phyloP scores from a whole-genome alignment of 2,329 filamentous ascomycete genomes.

The Trichoderma asperellum region DNA sequence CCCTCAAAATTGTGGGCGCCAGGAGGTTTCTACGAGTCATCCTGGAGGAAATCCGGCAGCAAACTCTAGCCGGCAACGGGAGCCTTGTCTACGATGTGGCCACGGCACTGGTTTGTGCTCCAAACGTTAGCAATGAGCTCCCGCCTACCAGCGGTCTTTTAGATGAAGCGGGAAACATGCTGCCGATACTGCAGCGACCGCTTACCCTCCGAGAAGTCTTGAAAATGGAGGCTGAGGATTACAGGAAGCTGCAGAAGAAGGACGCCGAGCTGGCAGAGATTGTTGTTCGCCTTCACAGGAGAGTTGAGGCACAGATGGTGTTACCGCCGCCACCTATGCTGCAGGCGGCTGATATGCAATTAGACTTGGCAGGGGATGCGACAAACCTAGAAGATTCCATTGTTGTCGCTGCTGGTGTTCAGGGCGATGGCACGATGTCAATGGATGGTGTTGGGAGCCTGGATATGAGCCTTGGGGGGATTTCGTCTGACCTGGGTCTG shows the following conservation, averaged over 20 bases:
- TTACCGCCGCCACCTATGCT: conserved; percentile 49
- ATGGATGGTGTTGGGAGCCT: conserved; percentile 51
- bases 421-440: conserved; percentile 45
- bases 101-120: conserved; percentile 70
- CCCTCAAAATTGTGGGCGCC: conserved; percentile 64
- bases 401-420: conserved; percentile 48
- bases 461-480: conserved; percentile 49
- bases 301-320: conserved; percentile 68
- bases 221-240: conserved; percentile 61
- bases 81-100: conserved; percentile 70
- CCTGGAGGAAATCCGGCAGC: conserved; percentile 67
- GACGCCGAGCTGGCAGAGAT: conserved; percentile 63
- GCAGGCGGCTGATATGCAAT: conserved; percentile 46
- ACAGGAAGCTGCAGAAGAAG: conserved; percentile 58
- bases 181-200: conserved; percentile 48
- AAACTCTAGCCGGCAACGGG: conserved; percentile 62
- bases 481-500: conserved; percentile 45
- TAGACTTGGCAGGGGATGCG: conserved; percentile 47
- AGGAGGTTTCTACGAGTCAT: conserved; percentile 63
- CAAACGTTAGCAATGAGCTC: conserved; percentile 56
- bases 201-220: conserved; percentile 65
- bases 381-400: conserved; percentile 48
- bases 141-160: conserved; percentile 39
- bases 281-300: conserved; percentile 64
- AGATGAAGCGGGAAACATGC: conserved; percentile 44